phyloP scores from a whole-genome alignment of 1,284 basidiomycete species.

The Ceratobasidium papillatum region DNA sequence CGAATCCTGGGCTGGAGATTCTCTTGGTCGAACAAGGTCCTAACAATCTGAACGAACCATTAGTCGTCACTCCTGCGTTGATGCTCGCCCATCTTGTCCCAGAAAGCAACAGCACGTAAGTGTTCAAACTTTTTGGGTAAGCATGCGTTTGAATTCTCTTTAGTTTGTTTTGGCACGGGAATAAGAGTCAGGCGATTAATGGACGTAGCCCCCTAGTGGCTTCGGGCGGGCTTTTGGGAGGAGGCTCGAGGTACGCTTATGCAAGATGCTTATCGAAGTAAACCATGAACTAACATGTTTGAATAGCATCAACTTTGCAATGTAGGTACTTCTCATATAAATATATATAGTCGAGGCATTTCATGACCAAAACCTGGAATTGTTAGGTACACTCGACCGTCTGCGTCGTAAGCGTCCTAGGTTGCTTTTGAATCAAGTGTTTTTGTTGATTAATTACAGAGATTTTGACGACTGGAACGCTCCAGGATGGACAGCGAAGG shows the following conservation, averaged over 20 bases:
- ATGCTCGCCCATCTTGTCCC: background rate
- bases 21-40: conserved; percentile 29
- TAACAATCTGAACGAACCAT: conserved; percentile 15
- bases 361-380: background rate
- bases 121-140: background rate
- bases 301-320: conserved; percentile 31
- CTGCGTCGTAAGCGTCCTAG: conserved; percentile 21
- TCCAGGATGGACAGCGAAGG: conserved; percentile 19
- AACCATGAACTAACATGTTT: background rate
- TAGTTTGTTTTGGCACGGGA: conserved; percentile 30
- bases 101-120: conserved; percentile 22
- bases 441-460: background rate
- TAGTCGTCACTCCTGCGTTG: background rate
- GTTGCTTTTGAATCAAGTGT: no score
- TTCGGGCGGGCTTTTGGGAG: conserved; percentile 11
- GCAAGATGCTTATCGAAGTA: background rate
- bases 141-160: no score
- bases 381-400: conserved; percentile 17
- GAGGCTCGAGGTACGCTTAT: conserved; percentile 29
- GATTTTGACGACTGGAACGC: conserved; percentile 40
- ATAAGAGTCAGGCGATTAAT: conserved; percentile 13
- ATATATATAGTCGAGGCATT: background rate
- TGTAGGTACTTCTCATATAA: background rate
- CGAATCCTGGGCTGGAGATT: conserved; percentile 25
- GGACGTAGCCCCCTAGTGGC: conserved; percentile 18